These are phyloP conservation scores for Sporothrix variecibatus DNA, from an alignment of 2,329 filamentous ascomycete species.

Conservation along the genomic window DNA sequence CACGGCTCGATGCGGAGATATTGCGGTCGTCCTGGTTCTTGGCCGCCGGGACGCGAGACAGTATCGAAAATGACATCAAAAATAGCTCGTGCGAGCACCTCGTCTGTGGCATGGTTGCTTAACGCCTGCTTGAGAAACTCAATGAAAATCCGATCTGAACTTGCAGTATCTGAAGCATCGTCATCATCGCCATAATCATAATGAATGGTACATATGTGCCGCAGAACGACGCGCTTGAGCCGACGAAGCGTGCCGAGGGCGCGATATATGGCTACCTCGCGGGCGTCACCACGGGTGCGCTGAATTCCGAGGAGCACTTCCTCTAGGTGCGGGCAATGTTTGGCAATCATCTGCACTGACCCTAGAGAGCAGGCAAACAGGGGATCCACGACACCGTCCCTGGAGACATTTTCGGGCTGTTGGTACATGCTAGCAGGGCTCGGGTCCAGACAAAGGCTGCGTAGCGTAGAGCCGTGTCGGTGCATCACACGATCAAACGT, in stretches of 20 bases:
- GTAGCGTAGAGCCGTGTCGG: background rate
- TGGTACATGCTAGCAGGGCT: background rate
- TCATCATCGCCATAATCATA: background rate
- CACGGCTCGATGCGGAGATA: slow-evolving; percentile 7
- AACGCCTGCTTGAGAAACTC: background rate
- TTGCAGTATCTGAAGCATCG: background rate
- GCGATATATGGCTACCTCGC: background rate
- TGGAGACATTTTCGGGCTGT: background rate
- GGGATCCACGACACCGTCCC: background rate
- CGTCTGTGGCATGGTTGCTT: background rate
- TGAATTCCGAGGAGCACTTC: background rate
- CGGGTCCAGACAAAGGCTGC: background rate
- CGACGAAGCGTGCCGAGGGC: background rate
- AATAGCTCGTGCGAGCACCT: background rate
- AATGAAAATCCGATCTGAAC: background rate
- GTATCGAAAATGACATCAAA: background rate
- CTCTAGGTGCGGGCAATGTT: background rate
- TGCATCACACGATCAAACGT: background rate
- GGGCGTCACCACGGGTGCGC: background rate
- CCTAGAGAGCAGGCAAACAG: background rate
- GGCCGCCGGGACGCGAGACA: background rate
- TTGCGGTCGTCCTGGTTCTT: background rate
- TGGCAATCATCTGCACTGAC: background rate
- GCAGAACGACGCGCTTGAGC: background rate
- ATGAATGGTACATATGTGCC: background rate